A percentile compares a stretch with the other conserved stretches of the same genome.
Evolutionary conservation across 2,329 filamentous ascomycete genomes (phyloP).

Genomic region (Neopestalotiopsis rosae): DNA sequence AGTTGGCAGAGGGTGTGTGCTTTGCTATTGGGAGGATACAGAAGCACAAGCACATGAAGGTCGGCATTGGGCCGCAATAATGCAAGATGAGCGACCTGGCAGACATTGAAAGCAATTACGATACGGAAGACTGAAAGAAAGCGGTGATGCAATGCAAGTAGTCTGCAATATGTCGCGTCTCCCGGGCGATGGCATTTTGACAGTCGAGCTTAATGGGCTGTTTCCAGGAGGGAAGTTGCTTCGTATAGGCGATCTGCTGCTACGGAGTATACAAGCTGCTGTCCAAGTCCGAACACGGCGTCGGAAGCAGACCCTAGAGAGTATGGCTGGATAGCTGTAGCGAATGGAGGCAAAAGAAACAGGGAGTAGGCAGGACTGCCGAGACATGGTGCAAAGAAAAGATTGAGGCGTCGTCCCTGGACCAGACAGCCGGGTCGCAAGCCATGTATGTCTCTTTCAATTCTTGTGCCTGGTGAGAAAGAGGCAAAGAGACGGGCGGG

Average conservation of each 20-base stretch:
- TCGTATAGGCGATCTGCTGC: constrained; percentile 4
- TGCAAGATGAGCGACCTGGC: background rate
- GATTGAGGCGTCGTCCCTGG: constrained; percentile 5
- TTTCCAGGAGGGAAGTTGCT: background rate
- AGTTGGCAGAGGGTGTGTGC: background rate
- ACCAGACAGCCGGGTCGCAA: background rate
- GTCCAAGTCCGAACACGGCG: background rate
- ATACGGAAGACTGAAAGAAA: background rate
- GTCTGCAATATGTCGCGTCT: constrained; percentile 14
- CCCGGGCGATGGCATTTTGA: constrained; percentile 12
- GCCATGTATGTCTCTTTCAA: constrained; percentile 2
- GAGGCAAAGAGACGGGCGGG: background rate
- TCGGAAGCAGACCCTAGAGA: constrained; percentile 1
- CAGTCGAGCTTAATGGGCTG: background rate
- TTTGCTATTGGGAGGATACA: background rate
- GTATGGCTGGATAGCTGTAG: background rate
- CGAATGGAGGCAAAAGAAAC: background rate
- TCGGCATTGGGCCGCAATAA: constrained; percentile 1
- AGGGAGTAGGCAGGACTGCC: background rate
- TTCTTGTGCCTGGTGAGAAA: background rate
- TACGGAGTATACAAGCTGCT: background rate
- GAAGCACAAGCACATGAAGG: background rate
- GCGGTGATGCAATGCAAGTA: constrained; percentile 2
- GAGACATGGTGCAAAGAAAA: background rate
- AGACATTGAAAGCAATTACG: background rate